Evolutionary conservation across 2,329 filamentous ascomycete genomes (phyloP), one percentile per base, ranked within the genome.

Genomic region (Botrytis sinoallii): DNA sequence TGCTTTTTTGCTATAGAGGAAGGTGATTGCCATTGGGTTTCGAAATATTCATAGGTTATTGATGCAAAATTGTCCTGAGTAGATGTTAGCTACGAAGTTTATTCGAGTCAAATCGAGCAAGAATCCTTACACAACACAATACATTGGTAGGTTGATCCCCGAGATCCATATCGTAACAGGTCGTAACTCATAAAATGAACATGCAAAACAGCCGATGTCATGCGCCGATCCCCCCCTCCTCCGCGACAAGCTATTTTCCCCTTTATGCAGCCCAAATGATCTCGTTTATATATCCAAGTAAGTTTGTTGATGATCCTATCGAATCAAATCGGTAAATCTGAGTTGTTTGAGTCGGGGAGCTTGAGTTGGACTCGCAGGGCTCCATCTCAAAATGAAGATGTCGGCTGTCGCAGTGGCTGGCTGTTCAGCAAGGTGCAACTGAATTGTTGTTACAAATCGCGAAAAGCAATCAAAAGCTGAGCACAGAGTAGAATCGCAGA

Each of bases 111-210:
- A 40, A n/a, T 16, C 48, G 46, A 59, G 35, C 38, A 55, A 35
- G 9, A 69, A 35, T 4, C 76, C 77, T 75, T 66, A 82, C 81
- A 77, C 77, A 79, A 71, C 77, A 80, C 75, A 82, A 75, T 72
- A 81, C 78, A 77, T 82, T 82, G 44, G 81, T 81, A 63, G 75
- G 74, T 74, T 80, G 81, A 63, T 82, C 81, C 40, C 80, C 78
- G 73, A 77, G 78, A 74, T 82, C 81, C 81, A 82, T 82, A 60
- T 76, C 76, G 78, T 77, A 74, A 67, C 65, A 71, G 67, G 60
- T 73, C 72, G 46, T 68, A 71, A 76, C 29, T 78, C 75, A 77
- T 77, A 64, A 66, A 76, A 70, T 55, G 48, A 32, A 48, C 52
- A 57, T 48, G 32, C 40, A 68, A 35, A 60, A 68, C 25, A 44